Evolutionary conservation across 495 filamentous ascomycete species (phyloP).

Genomic region (Darksidea phi): DNA sequence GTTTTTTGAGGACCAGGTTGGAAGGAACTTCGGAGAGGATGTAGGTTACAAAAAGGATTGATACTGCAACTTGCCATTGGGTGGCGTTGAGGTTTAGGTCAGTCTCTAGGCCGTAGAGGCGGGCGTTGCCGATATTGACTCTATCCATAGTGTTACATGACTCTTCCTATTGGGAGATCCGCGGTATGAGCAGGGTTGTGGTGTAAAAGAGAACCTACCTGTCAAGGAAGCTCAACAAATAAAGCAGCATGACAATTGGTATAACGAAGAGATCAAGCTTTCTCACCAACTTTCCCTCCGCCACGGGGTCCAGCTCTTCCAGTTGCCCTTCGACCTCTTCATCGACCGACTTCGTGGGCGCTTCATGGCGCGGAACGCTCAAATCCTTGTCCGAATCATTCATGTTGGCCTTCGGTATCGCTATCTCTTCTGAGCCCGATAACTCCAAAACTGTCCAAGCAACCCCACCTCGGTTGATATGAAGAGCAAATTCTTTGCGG

Average conservation of each 20-base stretch:
- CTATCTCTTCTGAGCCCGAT: not conserved
- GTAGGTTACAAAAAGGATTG: conserved; percentile 70
- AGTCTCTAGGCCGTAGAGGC: conserved; percentile 63
- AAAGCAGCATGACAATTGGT: conserved; percentile 60
- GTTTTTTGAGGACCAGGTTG: conserved; percentile 63
- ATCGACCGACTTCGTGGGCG: conserved; percentile 6
- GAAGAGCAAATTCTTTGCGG: not conserved
- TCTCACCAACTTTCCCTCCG: conserved; percentile 50
- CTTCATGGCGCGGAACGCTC: not conserved
- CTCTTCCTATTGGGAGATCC: no score
- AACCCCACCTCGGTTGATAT: not conserved
- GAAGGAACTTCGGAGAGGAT: conserved; percentile 61
- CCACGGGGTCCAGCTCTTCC: conserved; percentile 44
- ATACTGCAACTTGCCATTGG: conserved; percentile 69
- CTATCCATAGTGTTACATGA: no score
- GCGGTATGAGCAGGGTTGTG: not conserved
- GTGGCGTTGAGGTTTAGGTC: conserved; percentile 62
- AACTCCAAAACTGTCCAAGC: not conserved
- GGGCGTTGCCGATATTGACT: conserved; percentile 79
- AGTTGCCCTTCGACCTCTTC: conserved; percentile 23
- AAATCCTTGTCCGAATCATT: conserved; percentile 20
- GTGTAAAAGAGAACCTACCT: conserved; percentile 39
- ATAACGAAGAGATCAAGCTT: conserved; percentile 61
- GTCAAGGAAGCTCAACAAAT: conserved; percentile 68
- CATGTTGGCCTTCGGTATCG: conserved; percentile 2